A percentile compares a stretch with the other conserved stretches of the same genome.
Evolutionary conservation across 1,284 basidiomycete genomes (phyloP).

Genomic region (Fomitopsis palustris): DNA sequence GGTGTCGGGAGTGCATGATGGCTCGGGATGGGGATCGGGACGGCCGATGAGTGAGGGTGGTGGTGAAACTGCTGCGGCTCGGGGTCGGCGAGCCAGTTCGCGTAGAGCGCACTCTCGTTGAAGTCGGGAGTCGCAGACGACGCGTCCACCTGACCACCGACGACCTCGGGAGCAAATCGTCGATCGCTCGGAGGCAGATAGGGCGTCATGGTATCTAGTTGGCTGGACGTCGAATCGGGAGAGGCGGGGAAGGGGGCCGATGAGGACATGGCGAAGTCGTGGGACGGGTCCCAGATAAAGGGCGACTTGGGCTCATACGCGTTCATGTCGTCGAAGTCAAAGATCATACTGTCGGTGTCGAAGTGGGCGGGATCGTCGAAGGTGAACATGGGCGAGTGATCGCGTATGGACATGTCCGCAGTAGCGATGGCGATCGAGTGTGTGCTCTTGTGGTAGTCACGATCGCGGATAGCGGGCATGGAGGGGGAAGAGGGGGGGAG

Average conservation of each 20-base stretch:
- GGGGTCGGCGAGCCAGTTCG: constrained; percentile 57
- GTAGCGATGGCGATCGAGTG: constrained; percentile 27
- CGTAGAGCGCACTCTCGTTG: constrained; percentile 40
- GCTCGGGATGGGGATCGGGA: constrained; percentile 62
- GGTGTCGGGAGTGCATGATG: constrained; percentile 36
- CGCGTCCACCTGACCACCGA: constrained; percentile 28
- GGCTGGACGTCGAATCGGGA: constrained; percentile 32
- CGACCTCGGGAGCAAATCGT: constrained; percentile 19
- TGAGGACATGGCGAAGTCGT: constrained; percentile 22
- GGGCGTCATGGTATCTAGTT: constrained; percentile 19
- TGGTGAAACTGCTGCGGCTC: constrained; percentile 34
- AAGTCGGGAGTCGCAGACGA: constrained; percentile 32
- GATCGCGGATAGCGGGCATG: constrained; percentile 15
- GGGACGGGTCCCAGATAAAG: constrained; percentile 39
- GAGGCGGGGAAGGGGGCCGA: constrained; percentile 29
- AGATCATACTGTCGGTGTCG: constrained; percentile 52
- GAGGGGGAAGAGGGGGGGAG: constrained; percentile 28
- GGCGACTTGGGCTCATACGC: constrained; percentile 30
- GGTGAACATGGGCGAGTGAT: constrained; percentile 38
- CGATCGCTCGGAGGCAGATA: constrained; percentile 19
- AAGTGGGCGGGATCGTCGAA: constrained; percentile 45
- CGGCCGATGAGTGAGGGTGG: constrained; percentile 30
- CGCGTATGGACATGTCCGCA: constrained; percentile 38
- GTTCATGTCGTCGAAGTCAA: constrained; percentile 60
- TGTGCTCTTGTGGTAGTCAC: constrained; percentile 25